Base-by-base conservation (phyloP, 2,329 filamentous ascomycete genomes). In the Myrmaecium sp. region DNA sequence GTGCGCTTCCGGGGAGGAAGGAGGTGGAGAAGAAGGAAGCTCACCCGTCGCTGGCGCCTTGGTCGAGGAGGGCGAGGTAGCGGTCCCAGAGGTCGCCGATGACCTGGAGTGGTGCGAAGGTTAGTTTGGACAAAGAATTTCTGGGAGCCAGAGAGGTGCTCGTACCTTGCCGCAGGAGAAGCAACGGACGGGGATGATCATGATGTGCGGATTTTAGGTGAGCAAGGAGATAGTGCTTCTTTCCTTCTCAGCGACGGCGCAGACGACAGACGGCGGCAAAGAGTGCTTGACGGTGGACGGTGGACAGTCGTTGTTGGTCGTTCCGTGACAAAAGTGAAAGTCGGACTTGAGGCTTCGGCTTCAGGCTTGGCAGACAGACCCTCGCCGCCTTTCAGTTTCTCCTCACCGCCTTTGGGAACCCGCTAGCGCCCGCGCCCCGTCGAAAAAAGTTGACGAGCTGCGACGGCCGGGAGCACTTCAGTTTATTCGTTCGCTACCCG, bases 161-260 rank as follows among this genome's bases (percentile, higher is more conserved):
- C 56, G 33, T 57, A 93, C 89, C 80, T 98, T 98, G 55, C 89
- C 89, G 56, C 89, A 98, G 31, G 89, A 95, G 59, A 98, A 98
- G 62, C 89, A 98, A 41, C 89, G 82, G 39, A 98, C 81, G 3
- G 89, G 89, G 41, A 98, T 95, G 57, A 98, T 98, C 89, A 98
- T 98, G 30, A 58, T 77, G 60, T 39, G 35, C 25, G 33, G 15
- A 23, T 27, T n/a, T 14, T 27, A 27, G 6, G 23, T 16, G 11
- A 22, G n/a, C 7, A 15, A 12, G 8, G 36, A 34, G 40, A 39
- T n/a, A n/a, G n/a, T n/a, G n/a, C n/a, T n/a, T n/a, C n/a, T n/a
- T n/a, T n/a, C n/a, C n/a, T n/a, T n/a, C n/a, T n/a, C 30, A 32
- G 33, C 36, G 35, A 38, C 28, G 26, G 33, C 36, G 37, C 23